phyloP scores from a whole-genome alignment of 2,329 filamentous ascomycete species.

The Trichophyton benhamiae region DNA sequence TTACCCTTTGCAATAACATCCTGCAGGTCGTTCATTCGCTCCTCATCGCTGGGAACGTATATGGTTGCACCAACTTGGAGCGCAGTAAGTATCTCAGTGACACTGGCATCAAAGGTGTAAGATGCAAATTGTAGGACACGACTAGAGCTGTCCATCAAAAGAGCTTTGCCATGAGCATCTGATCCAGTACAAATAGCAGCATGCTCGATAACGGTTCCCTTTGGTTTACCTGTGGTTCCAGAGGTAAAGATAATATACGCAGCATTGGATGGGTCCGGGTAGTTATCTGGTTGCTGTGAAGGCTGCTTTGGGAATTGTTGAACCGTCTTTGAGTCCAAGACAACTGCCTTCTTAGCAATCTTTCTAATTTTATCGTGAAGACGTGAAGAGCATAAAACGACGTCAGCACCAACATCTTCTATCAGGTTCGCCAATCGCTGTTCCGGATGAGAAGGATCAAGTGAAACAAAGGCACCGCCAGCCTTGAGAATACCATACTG shows the following conservation, averaged over 20 bases:
- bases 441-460: slow-evolving; percentile 31
- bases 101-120: slow-evolving; percentile 43
- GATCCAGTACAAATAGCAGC: slow-evolving; percentile 45
- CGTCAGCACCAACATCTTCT: slow-evolving; percentile 23
- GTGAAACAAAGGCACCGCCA: slow-evolving; percentile 31
- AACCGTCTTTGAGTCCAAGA: slow-evolving; percentile 21
- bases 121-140: slow-evolving; percentile 49
- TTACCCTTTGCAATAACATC: slow-evolving; percentile 41
- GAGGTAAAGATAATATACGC: slow-evolving; percentile 53
- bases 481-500: slow-evolving; percentile 32
- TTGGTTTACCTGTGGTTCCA: slow-evolving; percentile 45
- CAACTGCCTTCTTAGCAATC: slow-evolving; percentile 20
- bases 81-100: slow-evolving; percentile 44
- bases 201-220: slow-evolving; percentile 53
- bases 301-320: slow-evolving; percentile 18
- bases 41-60: slow-evolving; percentile 43
- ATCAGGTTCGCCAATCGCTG: slow-evolving; percentile 26
- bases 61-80: slow-evolving; percentile 47
- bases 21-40: slow-evolving; percentile 40
- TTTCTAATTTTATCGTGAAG: slow-evolving; percentile 21
- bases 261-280: slow-evolving; percentile 18
- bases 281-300: slow-evolving; percentile 10
- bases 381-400: slow-evolving; percentile 25
- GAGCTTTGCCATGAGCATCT: slow-evolving; percentile 38
- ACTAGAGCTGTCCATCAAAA: slow-evolving; percentile 41